Evolutionary conservation across 768 basidiomycete species (phyloP).

Genomic region (Tulasnella sp.): DNA sequence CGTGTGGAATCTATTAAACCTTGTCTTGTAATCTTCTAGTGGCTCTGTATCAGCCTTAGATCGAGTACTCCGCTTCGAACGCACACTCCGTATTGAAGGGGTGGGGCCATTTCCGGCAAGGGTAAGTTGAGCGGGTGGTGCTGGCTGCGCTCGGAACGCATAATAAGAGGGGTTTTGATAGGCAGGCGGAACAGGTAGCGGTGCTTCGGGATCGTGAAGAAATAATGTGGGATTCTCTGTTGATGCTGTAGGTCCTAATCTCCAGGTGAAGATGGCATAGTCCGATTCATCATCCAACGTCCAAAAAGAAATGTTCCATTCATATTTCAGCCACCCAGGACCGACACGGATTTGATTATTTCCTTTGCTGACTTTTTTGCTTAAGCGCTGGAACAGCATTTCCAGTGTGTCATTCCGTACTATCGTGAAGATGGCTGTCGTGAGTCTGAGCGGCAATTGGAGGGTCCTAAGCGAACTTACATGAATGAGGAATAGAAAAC

Average conservation of each 20-base stretch:
- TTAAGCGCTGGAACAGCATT: conserved; percentile 57
- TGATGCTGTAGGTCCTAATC: conserved; percentile 34
- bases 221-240: conserved; percentile 23
- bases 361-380: conserved; percentile 45
- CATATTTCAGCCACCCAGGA: conserved; percentile 77
- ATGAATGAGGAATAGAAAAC: conserved; percentile 59
- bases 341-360: conserved; percentile 41
- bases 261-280: conserved; percentile 74
- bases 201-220: conserved; percentile 22
- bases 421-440: conserved; percentile 23
- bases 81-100: conserved; percentile 13
- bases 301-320: conserved; percentile 66
- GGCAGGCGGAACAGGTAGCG: conserved; percentile 21
- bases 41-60: conserved; percentile 19
- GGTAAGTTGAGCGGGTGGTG: conserved; percentile 20
- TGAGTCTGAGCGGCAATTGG: not conserved
- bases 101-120: not conserved
- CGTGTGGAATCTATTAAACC: conserved; percentile 74
- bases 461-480: conserved; percentile 38
- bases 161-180: conserved; percentile 19
- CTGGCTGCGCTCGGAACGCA: conserved; percentile 11
- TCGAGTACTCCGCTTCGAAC: conserved; percentile 20
- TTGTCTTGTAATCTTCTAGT: conserved; percentile 42
- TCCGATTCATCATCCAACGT: conserved; percentile 86
- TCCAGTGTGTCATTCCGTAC: conserved; percentile 56